A percentile compares a stretch with the other conserved stretches of the same genome.
Conservation (phyloP, 345 rosid genomes). For the Noccaea caerulescens region DNA sequence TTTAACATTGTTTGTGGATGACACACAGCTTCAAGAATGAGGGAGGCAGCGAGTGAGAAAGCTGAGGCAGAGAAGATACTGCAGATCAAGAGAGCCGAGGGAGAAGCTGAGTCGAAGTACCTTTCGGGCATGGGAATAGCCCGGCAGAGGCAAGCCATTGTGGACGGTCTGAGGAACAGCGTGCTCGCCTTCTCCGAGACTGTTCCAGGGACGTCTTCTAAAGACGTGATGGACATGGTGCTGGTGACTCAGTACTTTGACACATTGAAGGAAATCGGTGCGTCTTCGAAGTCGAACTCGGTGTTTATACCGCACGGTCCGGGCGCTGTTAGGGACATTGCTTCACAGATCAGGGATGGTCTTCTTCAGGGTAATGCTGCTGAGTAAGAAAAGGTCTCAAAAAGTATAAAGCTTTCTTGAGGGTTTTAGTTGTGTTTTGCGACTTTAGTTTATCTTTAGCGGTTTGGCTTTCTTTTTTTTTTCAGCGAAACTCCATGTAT, state of each 20-base stretch:
- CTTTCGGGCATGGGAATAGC: conserved; percentile 67
- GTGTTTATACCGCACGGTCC: conserved; percentile 82
- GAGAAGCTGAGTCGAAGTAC: conserved; percentile 72
- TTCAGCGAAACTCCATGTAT: too few relatives aligned
- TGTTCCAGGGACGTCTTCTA: conserved; percentile 74
- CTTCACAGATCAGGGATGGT: conserved; percentile 73
- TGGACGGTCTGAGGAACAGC: conserved; percentile 69
- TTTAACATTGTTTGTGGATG: conserved; percentile 5
- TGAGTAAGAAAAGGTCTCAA: conserved; percentile 2
- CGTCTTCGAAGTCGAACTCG: conserved; percentile 62
- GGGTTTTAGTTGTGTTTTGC: conserved; percentile 22
- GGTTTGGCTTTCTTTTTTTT: background rate
- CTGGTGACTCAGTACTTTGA: conserved; percentile 78
- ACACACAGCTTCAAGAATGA: conserved; percentile 60
- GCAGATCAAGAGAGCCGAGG: conserved; percentile 71
- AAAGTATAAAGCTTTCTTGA: conserved; percentile 33
- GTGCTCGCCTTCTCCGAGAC: conserved; percentile 65
- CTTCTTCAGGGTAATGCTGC: conserved; percentile 60
- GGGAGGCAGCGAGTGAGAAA: conserved; percentile 64
- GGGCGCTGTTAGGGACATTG: conserved; percentile 68
- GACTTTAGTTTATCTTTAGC: conserved; percentile 21
- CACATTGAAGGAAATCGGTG: conserved; percentile 76
- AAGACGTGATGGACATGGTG: conserved; percentile 85
- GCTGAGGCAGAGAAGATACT: conserved; percentile 73
- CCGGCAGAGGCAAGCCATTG: conserved; percentile 72